A percentile compares a stretch with the other conserved stretches of the same genome.
These are phyloP conservation scores for Backusella circina DNA, from an alignment of 192 early-diverging fungal species.

Conservation along the genomic window DNA sequence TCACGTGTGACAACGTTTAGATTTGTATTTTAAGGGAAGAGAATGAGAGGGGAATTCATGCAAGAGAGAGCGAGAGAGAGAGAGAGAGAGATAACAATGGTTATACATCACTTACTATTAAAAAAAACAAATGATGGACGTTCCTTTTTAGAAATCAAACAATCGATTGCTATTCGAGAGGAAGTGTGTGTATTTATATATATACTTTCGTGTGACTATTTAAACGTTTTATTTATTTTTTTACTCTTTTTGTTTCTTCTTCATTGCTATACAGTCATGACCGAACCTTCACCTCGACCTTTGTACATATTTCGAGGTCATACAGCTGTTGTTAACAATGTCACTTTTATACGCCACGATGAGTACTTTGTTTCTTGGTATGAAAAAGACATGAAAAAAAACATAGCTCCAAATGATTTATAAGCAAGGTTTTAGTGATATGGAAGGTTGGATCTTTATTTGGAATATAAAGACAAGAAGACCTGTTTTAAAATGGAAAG, in stretches of 20 bases:
- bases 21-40: background rate
- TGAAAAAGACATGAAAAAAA: background rate
- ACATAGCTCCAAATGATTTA: no score
- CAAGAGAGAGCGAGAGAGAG: no score
- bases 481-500: slow-evolving; percentile 26
- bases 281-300: slow-evolving; percentile 15
- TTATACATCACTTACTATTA: no score
- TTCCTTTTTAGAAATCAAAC: no score
- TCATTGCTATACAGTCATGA: background rate
- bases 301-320: slow-evolving; percentile 34
- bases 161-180: no score
- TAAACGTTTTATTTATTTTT: background rate
- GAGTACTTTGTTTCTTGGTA: slow-evolving; percentile 30
- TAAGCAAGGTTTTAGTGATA: slow-evolving; percentile 17
- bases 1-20: background rate
- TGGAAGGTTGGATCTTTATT: slow-evolving; percentile 20
- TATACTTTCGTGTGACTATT: background rate
- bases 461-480: slow-evolving; percentile 26
- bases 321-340: slow-evolving; percentile 12
- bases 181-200: no score
- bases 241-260: background rate
- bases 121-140: no score
- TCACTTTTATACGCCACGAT: slow-evolving; percentile 19
- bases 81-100: no score
- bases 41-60: background rate